These are phyloP conservation scores for Lasiodiplodia citricola DNA, from an alignment of 2,329 filamentous ascomycete genomes.

Conservation along the genomic window DNA sequence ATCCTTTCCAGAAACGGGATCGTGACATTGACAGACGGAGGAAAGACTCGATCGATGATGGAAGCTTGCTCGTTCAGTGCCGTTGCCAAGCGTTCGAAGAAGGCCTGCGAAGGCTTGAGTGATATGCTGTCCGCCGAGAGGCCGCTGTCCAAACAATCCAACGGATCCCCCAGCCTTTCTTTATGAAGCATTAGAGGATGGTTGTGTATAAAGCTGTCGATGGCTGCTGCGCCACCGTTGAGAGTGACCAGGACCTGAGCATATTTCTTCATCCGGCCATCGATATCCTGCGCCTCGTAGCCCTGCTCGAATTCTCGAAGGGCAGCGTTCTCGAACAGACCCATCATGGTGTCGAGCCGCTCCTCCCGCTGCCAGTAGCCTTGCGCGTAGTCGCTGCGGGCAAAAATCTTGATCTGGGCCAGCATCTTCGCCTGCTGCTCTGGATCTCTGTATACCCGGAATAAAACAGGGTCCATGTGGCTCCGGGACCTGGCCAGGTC, in stretches of 20 bases:
- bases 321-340: conserved; percentile 88
- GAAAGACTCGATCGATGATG: conserved; percentile 83
- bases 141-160: conserved; percentile 78
- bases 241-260: conserved; percentile 82
- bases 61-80: conserved; percentile 83
- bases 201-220: conserved; percentile 88
- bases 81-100: conserved; percentile 75
- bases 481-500: conserved; percentile 75
- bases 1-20: conserved; percentile 81
- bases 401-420: conserved; percentile 77
- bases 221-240: conserved; percentile 77
- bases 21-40: conserved; percentile 71
- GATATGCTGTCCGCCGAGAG: conserved; percentile 59
- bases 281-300: conserved; percentile 85
- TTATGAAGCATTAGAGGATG: conserved; percentile 81
- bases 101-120: conserved; percentile 78
- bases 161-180: conserved; percentile 72
- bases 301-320: conserved; percentile 91
- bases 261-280: conserved; percentile 87
- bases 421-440: conserved; percentile 91
- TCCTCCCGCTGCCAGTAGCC: conserved; percentile 75
- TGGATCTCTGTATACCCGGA: conserved; percentile 84
- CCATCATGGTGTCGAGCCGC: conserved; percentile 74
- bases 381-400: conserved; percentile 77
- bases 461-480: conserved; percentile 81